phyloP scores from a whole-genome alignment of 441 rosid species.

The Croton laevigatus region DNA sequence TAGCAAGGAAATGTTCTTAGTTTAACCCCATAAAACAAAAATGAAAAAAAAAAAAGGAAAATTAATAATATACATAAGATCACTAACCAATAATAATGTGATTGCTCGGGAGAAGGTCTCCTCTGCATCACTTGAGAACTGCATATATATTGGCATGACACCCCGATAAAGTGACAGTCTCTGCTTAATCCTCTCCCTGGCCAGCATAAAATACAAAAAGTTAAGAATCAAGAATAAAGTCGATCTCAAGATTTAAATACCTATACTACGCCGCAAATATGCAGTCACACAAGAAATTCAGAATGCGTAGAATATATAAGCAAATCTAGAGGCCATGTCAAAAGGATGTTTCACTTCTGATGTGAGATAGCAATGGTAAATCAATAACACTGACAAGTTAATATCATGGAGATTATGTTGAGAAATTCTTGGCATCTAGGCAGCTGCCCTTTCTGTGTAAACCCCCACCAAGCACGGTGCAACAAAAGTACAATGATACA shows the following conservation, averaged over 20 bases:
- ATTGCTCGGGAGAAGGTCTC: conserved; percentile 83
- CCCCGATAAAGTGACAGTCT: conserved; percentile 86
- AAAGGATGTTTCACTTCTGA: neutral
- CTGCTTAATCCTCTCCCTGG: conserved; percentile 85
- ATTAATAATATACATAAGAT: conserved; percentile 2
- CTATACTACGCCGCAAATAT: neutral
- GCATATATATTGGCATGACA: conserved; percentile 77
- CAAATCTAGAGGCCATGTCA: neutral
- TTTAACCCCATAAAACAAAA: conserved; percentile 10
- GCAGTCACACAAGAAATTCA: neutral
- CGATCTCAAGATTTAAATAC: neutral
- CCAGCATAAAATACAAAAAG: conserved; percentile 14
- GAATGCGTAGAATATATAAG: neutral
- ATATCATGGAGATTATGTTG: neutral
- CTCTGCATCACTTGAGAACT: conserved; percentile 81
- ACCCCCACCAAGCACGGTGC: neutral
- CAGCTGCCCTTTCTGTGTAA: neutral
- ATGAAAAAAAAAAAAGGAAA: conserved; percentile 4
- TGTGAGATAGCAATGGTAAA: neutral
- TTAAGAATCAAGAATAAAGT: neutral
- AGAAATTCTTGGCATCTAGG: neutral
- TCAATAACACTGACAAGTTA: neutral
- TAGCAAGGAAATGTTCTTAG: conserved; percentile 14
- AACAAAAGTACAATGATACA: neutral
- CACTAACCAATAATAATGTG: conserved; percentile 57